Conservation (phyloP, 2,329 filamentous ascomycete genomes). For the Aspergillus cejpii region DNA sequence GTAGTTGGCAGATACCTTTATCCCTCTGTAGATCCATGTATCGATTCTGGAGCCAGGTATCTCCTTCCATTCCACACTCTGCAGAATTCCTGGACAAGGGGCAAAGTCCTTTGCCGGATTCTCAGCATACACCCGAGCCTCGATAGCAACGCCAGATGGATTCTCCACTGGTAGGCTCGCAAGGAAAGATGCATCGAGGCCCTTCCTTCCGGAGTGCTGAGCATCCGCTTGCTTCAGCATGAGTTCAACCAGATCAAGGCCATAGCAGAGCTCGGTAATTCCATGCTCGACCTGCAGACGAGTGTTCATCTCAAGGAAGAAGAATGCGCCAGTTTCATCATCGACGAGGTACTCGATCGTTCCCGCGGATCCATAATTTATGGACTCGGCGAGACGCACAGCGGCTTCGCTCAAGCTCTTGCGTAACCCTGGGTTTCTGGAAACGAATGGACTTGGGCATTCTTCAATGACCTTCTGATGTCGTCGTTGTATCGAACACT, state of each 20-base stretch:
- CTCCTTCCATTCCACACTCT: constrained; percentile 51
- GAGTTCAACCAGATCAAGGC: constrained; percentile 49
- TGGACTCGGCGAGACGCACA: constrained; percentile 55
- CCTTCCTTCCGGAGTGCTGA: constrained; percentile 42
- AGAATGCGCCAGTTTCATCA: constrained; percentile 72
- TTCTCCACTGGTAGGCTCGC: constrained; percentile 38
- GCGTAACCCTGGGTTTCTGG: constrained; percentile 51
- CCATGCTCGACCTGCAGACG: constrained; percentile 54
- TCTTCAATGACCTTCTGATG: constrained; percentile 92
- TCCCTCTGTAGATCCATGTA: constrained; percentile 57
- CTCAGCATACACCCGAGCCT: constrained; percentile 52
- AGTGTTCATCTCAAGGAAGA: constrained; percentile 56
- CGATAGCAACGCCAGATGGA: constrained; percentile 47
- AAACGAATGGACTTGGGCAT: constrained; percentile 66
- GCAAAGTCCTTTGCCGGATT: constrained; percentile 54
- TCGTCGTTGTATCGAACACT: constrained; percentile 78
- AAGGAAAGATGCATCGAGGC: constrained; percentile 40
- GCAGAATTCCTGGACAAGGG: constrained; percentile 54
- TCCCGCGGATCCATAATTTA: constrained; percentile 72
- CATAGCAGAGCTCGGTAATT: constrained; percentile 52
- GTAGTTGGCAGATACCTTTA: constrained; percentile 52
- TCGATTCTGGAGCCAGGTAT: constrained; percentile 50
- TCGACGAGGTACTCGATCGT: constrained; percentile 90
- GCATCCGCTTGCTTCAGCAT: constrained; percentile 53
- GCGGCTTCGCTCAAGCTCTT: constrained; percentile 60